phyloP scores from a whole-genome alignment of 768 basidiomycete genomes.

The Pisolithus orientalis region DNA sequence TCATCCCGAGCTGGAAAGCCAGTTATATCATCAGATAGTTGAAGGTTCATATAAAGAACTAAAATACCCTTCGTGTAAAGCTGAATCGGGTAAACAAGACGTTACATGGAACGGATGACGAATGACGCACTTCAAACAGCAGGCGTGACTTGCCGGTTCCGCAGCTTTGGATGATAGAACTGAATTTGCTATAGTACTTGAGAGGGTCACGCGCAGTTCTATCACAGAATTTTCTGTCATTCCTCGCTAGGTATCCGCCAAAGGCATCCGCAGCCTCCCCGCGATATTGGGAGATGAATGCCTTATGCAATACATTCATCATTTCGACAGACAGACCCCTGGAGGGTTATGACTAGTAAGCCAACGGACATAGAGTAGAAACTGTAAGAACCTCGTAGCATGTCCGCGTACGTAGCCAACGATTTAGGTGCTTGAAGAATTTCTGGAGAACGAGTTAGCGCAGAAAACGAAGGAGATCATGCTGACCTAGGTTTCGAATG shows the following conservation, averaged over 20 bases:
- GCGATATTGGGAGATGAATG: neutral
- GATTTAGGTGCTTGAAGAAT: too few species aligned
- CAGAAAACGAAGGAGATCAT: too few species aligned
- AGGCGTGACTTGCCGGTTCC: slow-evolving; percentile 16
- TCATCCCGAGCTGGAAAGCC: slow-evolving; percentile 12
- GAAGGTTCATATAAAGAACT: slow-evolving; percentile 16
- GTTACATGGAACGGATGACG: neutral
- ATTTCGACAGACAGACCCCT: too few species aligned
- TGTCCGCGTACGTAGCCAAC: too few species aligned
- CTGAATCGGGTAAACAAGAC: slow-evolving; percentile 3
- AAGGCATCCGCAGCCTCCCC: slow-evolving; percentile 4
- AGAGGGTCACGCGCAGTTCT: neutral
- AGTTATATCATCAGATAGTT: neutral
- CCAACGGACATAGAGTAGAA: too few species aligned
- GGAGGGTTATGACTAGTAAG: too few species aligned
- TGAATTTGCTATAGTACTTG: slow-evolving; percentile 6
- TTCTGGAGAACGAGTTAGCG: too few species aligned
- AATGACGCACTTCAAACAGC: slow-evolving; percentile 4
- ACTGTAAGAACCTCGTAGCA: too few species aligned
- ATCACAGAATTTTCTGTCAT: neutral
- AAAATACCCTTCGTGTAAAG: slow-evolving; percentile 5
- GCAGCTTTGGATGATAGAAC: slow-evolving; percentile 15
- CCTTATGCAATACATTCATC: neutral
- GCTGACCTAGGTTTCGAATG: too few species aligned
- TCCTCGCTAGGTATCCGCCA: neutral